These are phyloP conservation scores for Diaporthe vexans DNA, from an alignment of 2,329 filamentous ascomycete genomes.

Conservation along the genomic window DNA sequence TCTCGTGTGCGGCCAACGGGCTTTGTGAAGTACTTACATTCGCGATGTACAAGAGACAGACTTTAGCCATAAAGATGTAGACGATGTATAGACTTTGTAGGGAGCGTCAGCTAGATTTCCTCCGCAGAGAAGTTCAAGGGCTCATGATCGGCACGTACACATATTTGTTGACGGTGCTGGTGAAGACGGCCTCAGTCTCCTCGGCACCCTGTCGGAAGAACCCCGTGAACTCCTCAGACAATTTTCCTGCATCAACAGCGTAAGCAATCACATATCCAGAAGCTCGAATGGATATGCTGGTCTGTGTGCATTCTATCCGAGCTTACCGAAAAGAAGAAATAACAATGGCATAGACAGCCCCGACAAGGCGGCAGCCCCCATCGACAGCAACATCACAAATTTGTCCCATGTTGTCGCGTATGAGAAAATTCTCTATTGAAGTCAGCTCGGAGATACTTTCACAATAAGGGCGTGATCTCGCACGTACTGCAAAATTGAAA, in stretches of 20 bases:
- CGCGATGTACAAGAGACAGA: slow-evolving; percentile 68
- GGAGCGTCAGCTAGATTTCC: slow-evolving; percentile 52
- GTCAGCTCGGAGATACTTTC: background rate
- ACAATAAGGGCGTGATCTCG: accelerated
- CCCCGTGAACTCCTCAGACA: slow-evolving; percentile 51
- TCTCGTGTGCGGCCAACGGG: slow-evolving; percentile 65
- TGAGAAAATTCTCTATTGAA: slow-evolving; percentile 58
- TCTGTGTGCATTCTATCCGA: slow-evolving; percentile 20
- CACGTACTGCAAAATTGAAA: slow-evolving; percentile 5
- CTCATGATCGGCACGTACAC: slow-evolving; percentile 44
- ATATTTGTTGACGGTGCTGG: slow-evolving; percentile 47
- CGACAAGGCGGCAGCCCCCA: slow-evolving; percentile 65
- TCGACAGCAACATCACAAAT: slow-evolving; percentile 59
- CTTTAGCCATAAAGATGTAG: slow-evolving; percentile 77
- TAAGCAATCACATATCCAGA: background rate
- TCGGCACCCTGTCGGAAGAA: slow-evolving; percentile 47
- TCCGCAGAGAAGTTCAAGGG: too few species aligned
- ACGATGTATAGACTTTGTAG: slow-evolving; percentile 73
- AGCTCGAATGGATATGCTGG: slow-evolving; percentile 50
- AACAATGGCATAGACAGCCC: slow-evolving; percentile 71
- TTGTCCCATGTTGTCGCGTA: slow-evolving; percentile 68
- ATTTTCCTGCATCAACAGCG: slow-evolving; percentile 43
- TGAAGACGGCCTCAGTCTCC: slow-evolving; percentile 47
- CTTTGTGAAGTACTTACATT: slow-evolving; percentile 45
- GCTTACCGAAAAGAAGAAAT: slow-evolving; percentile 71